A percentile compares a stretch with the other conserved stretches of the same genome.
These are phyloP conservation scores for Ceratobasidium sp. DNA, from an alignment of 1,284 basidiomycete genomes.

Conservation along the genomic window DNA sequence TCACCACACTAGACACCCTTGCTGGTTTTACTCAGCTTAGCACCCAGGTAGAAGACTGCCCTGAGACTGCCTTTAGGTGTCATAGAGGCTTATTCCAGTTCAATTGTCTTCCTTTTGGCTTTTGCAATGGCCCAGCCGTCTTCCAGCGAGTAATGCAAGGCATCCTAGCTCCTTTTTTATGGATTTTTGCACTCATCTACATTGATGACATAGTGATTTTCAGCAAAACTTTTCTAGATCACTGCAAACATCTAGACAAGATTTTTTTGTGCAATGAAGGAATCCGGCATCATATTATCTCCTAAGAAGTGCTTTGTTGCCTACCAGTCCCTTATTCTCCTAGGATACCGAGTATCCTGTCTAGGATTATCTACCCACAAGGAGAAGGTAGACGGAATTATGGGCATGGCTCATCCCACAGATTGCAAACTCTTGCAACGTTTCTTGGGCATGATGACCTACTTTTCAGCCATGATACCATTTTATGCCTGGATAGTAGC, in stretches of 20 bases:
- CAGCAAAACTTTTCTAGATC: conserved; percentile 57
- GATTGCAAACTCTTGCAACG: conserved; percentile 56
- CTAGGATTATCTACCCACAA: conserved; percentile 56
- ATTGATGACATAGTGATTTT: conserved; percentile 61
- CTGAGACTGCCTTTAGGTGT: conserved; percentile 60
- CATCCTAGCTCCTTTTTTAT: conserved; percentile 59
- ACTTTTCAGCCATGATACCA: conserved; percentile 54
- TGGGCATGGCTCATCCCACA: conserved; percentile 53
- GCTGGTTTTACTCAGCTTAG: conserved; percentile 61
- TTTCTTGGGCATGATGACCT: conserved; percentile 58
- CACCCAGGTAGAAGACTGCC: conserved; percentile 54
- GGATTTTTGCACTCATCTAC: conserved; percentile 64
- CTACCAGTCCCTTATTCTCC: conserved; percentile 57
- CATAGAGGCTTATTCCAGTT: conserved; percentile 62
- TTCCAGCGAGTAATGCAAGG: conserved; percentile 62
- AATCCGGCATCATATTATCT: conserved; percentile 57
- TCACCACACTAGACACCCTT: conserved; percentile 59
- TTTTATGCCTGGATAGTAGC: conserved; percentile 55
- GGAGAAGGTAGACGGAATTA: conserved; percentile 56
- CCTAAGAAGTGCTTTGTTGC: conserved; percentile 57
- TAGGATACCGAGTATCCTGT: conserved; percentile 58
- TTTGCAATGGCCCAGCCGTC: conserved; percentile 59
- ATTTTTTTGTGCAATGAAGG: conserved; percentile 55
- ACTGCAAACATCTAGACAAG: conserved; percentile 56
- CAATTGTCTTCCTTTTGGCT: conserved; percentile 61